Conservation (phyloP, 495 filamentous ascomycete species). For the Podospora bellae-mahoneyi region DNA sequence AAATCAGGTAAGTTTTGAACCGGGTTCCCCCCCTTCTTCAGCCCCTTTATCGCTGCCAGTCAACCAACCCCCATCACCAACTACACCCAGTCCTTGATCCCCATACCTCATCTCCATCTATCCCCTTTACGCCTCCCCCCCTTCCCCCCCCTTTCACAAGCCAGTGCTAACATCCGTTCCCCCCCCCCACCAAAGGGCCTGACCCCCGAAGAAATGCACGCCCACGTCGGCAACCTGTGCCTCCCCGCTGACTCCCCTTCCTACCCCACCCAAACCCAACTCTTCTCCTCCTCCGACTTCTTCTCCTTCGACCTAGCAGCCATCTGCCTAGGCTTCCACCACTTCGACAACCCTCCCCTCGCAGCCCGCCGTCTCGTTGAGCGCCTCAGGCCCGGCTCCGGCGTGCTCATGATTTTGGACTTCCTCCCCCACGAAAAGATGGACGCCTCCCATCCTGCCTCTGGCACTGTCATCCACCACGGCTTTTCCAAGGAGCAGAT, state of each 20-base stretch:
- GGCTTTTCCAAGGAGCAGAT: conserved; percentile 56
- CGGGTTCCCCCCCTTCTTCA: neutral
- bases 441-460: conserved; percentile 15
- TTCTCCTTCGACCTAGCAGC: conserved; percentile 61
- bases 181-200: conserved; percentile 48
- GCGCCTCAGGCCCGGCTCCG: conserved; percentile 56
- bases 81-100: too few species aligned
- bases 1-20: conserved; percentile 37
- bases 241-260: conserved; percentile 22
- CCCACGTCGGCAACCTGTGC: conserved; percentile 58
- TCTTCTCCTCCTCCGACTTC: conserved; percentile 47
- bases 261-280: conserved; percentile 33
- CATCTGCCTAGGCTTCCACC: conserved; percentile 67
- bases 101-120: neutral
- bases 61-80: neutral
- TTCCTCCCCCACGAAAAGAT: conserved; percentile 50
- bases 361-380: conserved; percentile 55
- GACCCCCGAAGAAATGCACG: conserved; percentile 48
- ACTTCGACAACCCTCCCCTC: conserved; percentile 61
- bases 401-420: conserved; percentile 64
- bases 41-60: neutral
- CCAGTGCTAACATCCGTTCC: neutral
- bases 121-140: neutral
- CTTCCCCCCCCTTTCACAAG: neutral
- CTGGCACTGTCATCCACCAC: conserved; percentile 51